These are phyloP conservation scores for Craterostigma plantagineum DNA, from an alignment of 257 asterid species.

Conservation along the genomic window DNA sequence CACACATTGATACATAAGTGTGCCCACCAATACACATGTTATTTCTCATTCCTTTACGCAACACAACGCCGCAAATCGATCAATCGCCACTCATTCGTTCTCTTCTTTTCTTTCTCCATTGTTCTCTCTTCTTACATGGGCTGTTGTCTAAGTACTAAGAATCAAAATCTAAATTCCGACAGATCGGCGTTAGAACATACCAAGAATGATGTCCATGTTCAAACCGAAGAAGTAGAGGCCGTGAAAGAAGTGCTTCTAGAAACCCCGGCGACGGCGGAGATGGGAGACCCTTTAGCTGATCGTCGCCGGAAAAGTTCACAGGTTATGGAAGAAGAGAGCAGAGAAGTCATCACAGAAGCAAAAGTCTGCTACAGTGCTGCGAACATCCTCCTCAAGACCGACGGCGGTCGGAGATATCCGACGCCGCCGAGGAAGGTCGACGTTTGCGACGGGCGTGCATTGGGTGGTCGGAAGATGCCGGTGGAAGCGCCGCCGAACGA, in stretches of 20 bases:
- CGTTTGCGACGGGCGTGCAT: no score
- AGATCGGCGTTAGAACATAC: background rate
- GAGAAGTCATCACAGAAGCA: conserved; percentile 24
- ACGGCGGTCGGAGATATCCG: conserved; percentile 21
- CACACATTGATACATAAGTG: no score
- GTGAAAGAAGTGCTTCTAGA: conserved; percentile 69
- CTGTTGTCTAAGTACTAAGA: conserved; percentile 49
- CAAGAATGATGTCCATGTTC: conserved; percentile 10
- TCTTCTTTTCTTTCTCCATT: no score
- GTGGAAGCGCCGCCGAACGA: conserved; percentile 9
- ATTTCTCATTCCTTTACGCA: no score
- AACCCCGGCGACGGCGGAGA: conserved; percentile 26
- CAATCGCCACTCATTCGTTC: no score
- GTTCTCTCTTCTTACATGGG: conserved; percentile 44
- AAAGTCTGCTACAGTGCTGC: no score
- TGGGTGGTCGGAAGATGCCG: conserved; percentile 4
- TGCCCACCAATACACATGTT: no score
- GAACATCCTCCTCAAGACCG: no score
- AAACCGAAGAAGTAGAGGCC: conserved; percentile 42
- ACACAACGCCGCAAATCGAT: no score
- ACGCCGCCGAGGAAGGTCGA: no score
- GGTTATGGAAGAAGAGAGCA: conserved; percentile 14
- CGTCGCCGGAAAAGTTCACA: conserved; percentile 14
- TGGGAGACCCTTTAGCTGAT: conserved; percentile 15
- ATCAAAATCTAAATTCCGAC: conserved; percentile 15